These are phyloP conservation scores for Penicillium sumatraense DNA, from an alignment of 2,329 filamentous ascomycete genomes.

Conservation along the genomic window DNA sequence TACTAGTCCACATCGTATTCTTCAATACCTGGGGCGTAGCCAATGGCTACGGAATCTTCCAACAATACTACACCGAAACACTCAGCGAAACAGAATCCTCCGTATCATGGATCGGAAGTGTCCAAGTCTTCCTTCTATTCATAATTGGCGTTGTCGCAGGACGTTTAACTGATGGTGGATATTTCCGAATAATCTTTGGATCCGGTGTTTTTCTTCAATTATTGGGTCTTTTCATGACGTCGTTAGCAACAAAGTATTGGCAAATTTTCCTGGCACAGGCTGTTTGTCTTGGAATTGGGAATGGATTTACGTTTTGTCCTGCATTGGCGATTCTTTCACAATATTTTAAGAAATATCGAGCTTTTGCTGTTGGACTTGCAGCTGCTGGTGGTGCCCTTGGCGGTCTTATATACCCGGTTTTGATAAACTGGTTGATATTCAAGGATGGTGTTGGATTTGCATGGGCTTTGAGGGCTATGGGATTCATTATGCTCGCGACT, in stretches of 20 bases:
- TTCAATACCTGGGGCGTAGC: neutral
- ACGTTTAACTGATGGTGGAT: conserved; percentile 46
- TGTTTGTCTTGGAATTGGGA: neutral
- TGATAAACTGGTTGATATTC: neutral
- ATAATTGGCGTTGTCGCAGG: conserved; percentile 48
- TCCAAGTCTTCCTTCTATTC: conserved; percentile 37
- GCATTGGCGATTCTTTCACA: neutral
- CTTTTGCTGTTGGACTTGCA: neutral
- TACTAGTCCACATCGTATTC: neutral
- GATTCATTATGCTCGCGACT: conserved; percentile 49
- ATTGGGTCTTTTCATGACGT: neutral
- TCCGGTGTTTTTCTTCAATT: neutral
- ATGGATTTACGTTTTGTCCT: neutral
- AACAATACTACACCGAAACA: neutral
- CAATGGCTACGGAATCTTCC: neutral
- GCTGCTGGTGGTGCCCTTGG: neutral
- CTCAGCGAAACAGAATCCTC: neutral
- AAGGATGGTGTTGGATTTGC: conserved; percentile 42
- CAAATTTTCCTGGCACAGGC: neutral
- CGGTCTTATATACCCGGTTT: neutral
- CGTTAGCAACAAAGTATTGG: neutral
- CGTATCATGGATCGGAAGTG: neutral
- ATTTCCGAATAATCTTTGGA: conserved; percentile 28
- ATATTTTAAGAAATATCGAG: neutral
- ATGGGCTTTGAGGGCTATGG: conserved; percentile 53